Evolutionary conservation across 2,329 filamentous ascomycete species (phyloP).

Genomic region (Albophoma yamanashiensis): DNA sequence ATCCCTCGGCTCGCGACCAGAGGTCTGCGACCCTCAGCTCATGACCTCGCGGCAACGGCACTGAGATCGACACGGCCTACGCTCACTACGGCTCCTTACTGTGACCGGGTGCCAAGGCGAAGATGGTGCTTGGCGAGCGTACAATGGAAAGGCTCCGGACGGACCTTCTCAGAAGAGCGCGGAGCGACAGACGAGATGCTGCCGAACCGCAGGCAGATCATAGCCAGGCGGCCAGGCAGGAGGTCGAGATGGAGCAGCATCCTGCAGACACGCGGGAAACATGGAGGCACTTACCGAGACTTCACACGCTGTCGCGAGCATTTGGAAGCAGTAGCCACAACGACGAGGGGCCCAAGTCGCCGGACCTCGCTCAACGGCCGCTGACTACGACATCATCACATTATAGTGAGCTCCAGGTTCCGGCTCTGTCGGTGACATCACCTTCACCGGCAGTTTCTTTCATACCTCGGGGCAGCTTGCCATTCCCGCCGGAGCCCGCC

Average conservation of each 20-base stretch:
- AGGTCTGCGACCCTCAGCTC: background rate
- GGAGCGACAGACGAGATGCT: slow-evolving; percentile 12
- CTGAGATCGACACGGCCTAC: background rate
- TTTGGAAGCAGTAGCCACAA: background rate
- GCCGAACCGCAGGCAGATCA: background rate
- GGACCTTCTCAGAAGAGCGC: slow-evolving; percentile 20
- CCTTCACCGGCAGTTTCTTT: background rate
- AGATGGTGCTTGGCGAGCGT: slow-evolving; percentile 11
- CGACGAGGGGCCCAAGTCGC: slow-evolving; percentile 35
- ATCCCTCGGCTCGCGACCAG: background rate
- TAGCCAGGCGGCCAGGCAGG: background rate
- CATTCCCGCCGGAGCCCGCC: slow-evolving; percentile 8
- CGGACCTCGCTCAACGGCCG: slow-evolving; percentile 14
- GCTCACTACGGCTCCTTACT: background rate
- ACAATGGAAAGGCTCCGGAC: slow-evolving; percentile 21
- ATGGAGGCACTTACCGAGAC: background rate
- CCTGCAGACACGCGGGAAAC: background rate
- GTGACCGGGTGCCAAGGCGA: background rate
- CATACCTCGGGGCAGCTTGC: background rate
- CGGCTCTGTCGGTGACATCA: background rate
- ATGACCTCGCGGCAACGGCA: background rate
- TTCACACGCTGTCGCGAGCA: slow-evolving; percentile 9
- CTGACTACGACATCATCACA: background rate
- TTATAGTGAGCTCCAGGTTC: background rate
- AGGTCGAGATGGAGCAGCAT: background rate